Conservation (phyloP, 176 grass and related monocot genomes). For the Phoenix dactylifera region DNA sequence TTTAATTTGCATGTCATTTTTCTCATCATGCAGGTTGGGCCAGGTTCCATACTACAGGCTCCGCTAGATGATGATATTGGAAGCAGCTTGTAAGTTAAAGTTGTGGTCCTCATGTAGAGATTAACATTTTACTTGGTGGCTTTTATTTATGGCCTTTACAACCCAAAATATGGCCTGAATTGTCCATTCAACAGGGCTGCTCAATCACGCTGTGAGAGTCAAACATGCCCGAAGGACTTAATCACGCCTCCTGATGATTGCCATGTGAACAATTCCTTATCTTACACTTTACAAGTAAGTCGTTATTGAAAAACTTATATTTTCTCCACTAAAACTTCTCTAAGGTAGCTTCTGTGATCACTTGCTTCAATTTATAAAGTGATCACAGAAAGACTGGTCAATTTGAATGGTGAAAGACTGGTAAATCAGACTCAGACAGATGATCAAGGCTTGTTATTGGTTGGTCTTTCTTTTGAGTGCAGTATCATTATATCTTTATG, state of each 20-base stretch:
- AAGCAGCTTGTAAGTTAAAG: conserved; percentile 76
- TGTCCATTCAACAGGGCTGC: conserved; percentile 47
- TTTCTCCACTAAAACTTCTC: background rate
- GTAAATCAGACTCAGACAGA: too few species aligned
- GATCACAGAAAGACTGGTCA: too few species aligned
- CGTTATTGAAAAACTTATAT: conserved; percentile 14
- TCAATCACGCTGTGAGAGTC: conserved; percentile 74
- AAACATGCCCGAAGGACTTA: conserved; percentile 89
- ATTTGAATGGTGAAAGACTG: too few species aligned
- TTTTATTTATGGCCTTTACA: conserved; percentile 24
- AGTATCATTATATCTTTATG: too few species aligned
- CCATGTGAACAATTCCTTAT: conserved; percentile 83
- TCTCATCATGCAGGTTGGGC: conserved; percentile 67
- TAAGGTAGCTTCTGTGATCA: too few species aligned
- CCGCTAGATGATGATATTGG: conserved; percentile 51
- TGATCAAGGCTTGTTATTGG: too few species aligned
- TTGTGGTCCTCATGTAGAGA: too few species aligned
- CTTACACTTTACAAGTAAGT: conserved; percentile 83
- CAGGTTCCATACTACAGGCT: conserved; percentile 88
- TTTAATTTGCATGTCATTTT: conserved; percentile 2
- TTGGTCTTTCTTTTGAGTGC: too few species aligned
- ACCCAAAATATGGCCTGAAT: conserved; percentile 19
- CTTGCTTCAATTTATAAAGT: too few species aligned
- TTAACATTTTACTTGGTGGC: too few species aligned
- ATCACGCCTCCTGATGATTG: conserved; percentile 94